Conservation (phyloP, 164 flowering plant species). For the Vitis labrusca region DNA sequence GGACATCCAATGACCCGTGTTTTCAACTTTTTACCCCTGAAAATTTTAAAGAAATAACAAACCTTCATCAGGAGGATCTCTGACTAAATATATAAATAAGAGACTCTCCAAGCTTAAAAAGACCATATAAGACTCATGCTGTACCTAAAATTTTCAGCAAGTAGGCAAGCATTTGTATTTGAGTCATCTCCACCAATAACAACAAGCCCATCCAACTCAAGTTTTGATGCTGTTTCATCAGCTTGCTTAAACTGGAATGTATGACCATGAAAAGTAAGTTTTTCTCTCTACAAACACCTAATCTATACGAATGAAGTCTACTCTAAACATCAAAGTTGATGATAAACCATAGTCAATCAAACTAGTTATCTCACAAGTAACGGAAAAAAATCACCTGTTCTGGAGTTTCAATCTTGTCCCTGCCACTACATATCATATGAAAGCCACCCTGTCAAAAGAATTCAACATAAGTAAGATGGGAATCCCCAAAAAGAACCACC, state of each 20-base stretch:
- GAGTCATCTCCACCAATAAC: conserved; percentile 99
- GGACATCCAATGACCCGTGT: conserved; percentile 89
- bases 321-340: too few species aligned
- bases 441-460: conserved; percentile 81
- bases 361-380: too few species aligned
- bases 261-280: neutral
- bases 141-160: conserved; percentile 94
- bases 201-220: conserved; percentile 94
- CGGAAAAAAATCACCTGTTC: conserved; percentile 62
- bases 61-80: too few species aligned
- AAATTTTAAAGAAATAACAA: too few species aligned
- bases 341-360: too few species aligned
- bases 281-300: too few species aligned
- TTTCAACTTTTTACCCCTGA: conserved; percentile 71
- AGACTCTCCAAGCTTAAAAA: too few species aligned
- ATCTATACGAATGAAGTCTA: too few species aligned
- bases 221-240: conserved; percentile 80
- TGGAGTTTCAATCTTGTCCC: conserved; percentile 99
- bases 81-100: too few species aligned
- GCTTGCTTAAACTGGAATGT: conserved; percentile 87
- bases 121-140: too few species aligned
- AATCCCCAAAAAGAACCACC: neutral
- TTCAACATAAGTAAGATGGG: too few species aligned
- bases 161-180: conserved; percentile 97
- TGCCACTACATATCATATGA: conserved; percentile 98